Evolutionary conservation across 2,329 filamentous ascomycete genomes (phyloP).

Genomic region (Pseudogymnoascus sp.): DNA sequence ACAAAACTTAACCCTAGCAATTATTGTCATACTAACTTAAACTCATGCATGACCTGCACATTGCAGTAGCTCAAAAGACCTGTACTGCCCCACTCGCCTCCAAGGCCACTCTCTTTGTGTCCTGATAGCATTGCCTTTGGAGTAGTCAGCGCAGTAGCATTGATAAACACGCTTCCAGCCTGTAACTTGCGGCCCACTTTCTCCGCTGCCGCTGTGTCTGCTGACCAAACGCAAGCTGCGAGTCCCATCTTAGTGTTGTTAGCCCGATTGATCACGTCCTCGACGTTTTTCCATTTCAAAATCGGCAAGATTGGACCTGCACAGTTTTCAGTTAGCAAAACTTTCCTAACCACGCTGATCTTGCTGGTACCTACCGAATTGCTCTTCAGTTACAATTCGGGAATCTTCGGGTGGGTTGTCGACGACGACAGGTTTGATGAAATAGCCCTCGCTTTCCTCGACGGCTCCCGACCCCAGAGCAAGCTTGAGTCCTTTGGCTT

Average conservation of each 20-base stretch:
- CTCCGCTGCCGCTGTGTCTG: slow-evolving; percentile 41
- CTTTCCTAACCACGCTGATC: background rate
- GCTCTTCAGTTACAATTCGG: slow-evolving; percentile 48
- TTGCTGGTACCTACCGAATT: slow-evolving; percentile 39
- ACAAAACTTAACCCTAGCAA: background rate
- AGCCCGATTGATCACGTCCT: slow-evolving; percentile 47
- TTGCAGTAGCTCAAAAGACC: slow-evolving; percentile 25
- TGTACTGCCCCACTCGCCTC: slow-evolving; percentile 25
- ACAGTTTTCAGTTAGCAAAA: slow-evolving; percentile 1
- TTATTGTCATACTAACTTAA: slow-evolving; percentile 12
- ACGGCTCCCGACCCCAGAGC: slow-evolving; percentile 37
- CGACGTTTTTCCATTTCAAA: slow-evolving; percentile 51
- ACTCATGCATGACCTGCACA: slow-evolving; percentile 17
- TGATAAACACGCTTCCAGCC: slow-evolving; percentile 53
- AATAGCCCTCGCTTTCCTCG: slow-evolving; percentile 40
- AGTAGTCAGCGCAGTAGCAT: slow-evolving; percentile 40
- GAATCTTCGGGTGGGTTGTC: slow-evolving; percentile 47
- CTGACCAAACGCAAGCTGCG: slow-evolving; percentile 49
- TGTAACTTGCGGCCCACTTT: slow-evolving; percentile 45
- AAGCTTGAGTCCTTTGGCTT: slow-evolving; percentile 42
- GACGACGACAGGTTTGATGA: slow-evolving; percentile 50
- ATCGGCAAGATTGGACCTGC: slow-evolving; percentile 55
- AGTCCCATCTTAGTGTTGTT: slow-evolving; percentile 46
- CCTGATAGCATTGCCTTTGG: slow-evolving; percentile 33
- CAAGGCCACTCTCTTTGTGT: slow-evolving; percentile 29